Evolutionary conservation across 495 filamentous ascomycete genomes (phyloP).

Genomic region (Pyrenopolyporus hunteri): DNA sequence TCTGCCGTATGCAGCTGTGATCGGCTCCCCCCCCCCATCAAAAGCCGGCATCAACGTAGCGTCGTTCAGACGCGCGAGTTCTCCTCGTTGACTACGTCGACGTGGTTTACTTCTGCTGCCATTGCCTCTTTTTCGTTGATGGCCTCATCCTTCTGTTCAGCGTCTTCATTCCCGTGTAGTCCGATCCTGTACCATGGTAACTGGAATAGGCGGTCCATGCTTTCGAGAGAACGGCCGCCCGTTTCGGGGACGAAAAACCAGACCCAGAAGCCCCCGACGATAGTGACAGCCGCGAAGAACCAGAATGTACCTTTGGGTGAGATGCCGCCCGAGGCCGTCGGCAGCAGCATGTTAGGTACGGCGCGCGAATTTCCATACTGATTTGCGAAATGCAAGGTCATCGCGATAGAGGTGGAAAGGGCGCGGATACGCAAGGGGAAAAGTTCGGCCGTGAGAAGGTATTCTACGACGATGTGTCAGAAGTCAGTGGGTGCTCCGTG

Average conservation of each 20-base stretch:
- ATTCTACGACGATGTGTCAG: no score
- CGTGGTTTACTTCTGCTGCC: slow-evolving; percentile 16
- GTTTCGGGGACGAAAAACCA: slow-evolving; percentile 74
- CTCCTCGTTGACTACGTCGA: slow-evolving; percentile 28
- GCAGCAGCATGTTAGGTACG: slow-evolving; percentile 62
- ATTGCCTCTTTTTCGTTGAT: slow-evolving; percentile 36
- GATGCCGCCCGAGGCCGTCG: slow-evolving; percentile 53
- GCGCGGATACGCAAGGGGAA: slow-evolving; percentile 68
- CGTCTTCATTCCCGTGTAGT: slow-evolving; percentile 62
- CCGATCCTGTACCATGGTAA: slow-evolving; percentile 72
- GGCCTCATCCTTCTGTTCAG: slow-evolving; percentile 53
- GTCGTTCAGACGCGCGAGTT: background rate
- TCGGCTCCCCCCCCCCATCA: no score
- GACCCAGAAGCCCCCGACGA: slow-evolving; percentile 61
- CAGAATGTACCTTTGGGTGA: slow-evolving; percentile 64
- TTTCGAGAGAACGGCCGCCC: slow-evolving; percentile 64
- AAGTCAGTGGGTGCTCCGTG: no score
- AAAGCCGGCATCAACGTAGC: no score
- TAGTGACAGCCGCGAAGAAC: slow-evolving; percentile 68
- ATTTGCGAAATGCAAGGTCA: slow-evolving; percentile 71
- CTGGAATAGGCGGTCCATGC: slow-evolving; percentile 72
- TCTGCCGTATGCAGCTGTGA: no score
- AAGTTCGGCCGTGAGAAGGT: slow-evolving; percentile 75
- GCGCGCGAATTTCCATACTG: slow-evolving; percentile 72
- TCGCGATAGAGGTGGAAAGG: slow-evolving; percentile 56